These are phyloP conservation scores for Vittaforma corneae DNA, from an alignment of 371 early-diverging fungal species.

Conservation along the genomic window DNA sequence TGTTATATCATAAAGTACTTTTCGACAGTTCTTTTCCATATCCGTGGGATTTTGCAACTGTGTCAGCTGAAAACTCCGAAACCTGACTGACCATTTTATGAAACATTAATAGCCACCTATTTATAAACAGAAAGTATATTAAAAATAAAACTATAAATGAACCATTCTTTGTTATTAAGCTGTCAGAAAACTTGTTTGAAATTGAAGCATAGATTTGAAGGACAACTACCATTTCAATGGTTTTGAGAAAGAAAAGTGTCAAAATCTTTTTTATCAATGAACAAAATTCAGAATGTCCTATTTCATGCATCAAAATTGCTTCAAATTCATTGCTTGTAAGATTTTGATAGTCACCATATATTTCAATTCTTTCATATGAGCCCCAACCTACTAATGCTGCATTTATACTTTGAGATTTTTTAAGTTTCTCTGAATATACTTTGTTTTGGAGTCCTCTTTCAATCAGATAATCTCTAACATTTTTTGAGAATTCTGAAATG, in stretches of 20 bases:
- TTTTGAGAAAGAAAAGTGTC: conserved; percentile 38
- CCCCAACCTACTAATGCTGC: conserved; percentile 58
- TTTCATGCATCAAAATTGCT: conserved; percentile 58
- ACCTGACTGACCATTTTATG: conserved; percentile 55
- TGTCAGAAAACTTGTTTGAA: conserved; percentile 31
- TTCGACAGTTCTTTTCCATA: conserved; percentile 46
- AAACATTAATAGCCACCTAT: conserved; percentile 46
- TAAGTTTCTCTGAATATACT: conserved; percentile 49
- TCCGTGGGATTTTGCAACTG: conserved; percentile 51
- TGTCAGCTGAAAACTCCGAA: conserved; percentile 58
- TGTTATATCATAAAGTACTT: conserved; percentile 51
- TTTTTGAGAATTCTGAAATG: conserved; percentile 32
- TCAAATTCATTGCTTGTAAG: conserved; percentile 42
- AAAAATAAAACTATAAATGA: conserved; percentile 49
- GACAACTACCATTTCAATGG: conserved; percentile 42
- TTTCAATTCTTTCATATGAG: conserved; percentile 45
- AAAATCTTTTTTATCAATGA: conserved; percentile 55
- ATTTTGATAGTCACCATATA: conserved; percentile 54
- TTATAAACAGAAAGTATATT: conserved; percentile 45
- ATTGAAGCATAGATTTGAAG: conserved; percentile 33
- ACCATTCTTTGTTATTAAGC: conserved; percentile 35
- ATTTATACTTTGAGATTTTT: conserved; percentile 35
- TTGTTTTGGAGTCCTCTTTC: conserved; percentile 38
- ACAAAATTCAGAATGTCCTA: conserved; percentile 57
- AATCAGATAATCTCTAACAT: conserved; percentile 39